Conservation (phyloP, 306 rosid species). For the Luffa aegyptiaca region DNA sequence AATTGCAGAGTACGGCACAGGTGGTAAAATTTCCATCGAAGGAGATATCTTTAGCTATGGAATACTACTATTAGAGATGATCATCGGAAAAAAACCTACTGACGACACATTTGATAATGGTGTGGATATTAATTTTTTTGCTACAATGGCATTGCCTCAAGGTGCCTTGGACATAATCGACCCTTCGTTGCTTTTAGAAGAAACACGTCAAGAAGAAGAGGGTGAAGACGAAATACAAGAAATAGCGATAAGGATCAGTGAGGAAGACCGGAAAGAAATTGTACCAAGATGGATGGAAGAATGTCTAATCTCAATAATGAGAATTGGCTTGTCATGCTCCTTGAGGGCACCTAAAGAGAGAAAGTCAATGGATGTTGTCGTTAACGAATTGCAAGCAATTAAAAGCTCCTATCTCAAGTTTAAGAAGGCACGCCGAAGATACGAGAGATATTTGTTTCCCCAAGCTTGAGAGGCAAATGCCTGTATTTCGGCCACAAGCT, state of each 20-base stretch:
- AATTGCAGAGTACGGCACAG: slow-evolving; percentile 19
- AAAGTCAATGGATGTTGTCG: not conserved
- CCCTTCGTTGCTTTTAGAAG: slow-evolving; percentile 15
- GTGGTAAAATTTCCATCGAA: slow-evolving; percentile 10
- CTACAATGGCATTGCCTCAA: slow-evolving; percentile 5
- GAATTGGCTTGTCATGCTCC: slow-evolving; percentile 38
- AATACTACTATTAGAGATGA: slow-evolving; percentile 17
- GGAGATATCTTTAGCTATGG: slow-evolving; percentile 29
- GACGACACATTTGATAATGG: slow-evolving; percentile 11
- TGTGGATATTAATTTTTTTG: slow-evolving; percentile 13
- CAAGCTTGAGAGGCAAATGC: not conserved
- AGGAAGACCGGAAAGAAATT: not conserved
- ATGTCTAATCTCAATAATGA: slow-evolving; percentile 23
- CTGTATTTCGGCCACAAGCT: not conserved
- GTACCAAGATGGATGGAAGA: slow-evolving; percentile 11
- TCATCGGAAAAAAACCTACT: slow-evolving; percentile 19
- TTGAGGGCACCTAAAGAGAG: not conserved
- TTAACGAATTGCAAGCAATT: not conserved
- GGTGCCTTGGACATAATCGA: slow-evolving; percentile 27
- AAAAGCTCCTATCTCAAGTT: not conserved
- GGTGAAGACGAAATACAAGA: slow-evolving; percentile 9
- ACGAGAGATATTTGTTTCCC: too few species aligned
- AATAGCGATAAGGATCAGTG: not conserved
- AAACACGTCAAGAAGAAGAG: slow-evolving; percentile 1
- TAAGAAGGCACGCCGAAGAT: not conserved